Evolutionary conservation across 495 filamentous ascomycete genomes (phyloP), one percentile per base, ranked within the genome.

Genomic region (Penicillium cinerascens): DNA sequence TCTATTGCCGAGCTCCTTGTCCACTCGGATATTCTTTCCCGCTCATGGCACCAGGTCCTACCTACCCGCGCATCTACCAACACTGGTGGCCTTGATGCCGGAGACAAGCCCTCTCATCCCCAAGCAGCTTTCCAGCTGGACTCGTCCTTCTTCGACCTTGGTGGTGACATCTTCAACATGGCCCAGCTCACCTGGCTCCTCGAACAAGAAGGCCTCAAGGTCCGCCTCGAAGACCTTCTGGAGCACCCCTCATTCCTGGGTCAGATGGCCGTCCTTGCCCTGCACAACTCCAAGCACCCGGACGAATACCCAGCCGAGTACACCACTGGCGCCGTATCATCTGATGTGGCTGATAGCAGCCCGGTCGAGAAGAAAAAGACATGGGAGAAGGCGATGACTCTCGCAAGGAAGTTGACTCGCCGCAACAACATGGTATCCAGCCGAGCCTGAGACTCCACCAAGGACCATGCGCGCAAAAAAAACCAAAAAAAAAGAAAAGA

Each of bases 151-250:
- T 82, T 80, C 57, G 68, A 75, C 3, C 69, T 78, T 1, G 79
- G 79, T 10, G 79, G 79, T 13, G 79, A 82, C 50, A 67, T 81
- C 36, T 72, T 80, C 61, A 74, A 69, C 20, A 68, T 82, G 44
- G 79, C 76, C 1, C 74, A 76, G 44, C 59, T 81, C 13, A 66
- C 67, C 16, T 72, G 69, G 59, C 62, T 79, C 3, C 63, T 82
- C 0, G 72, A 77, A 38, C 69, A 78, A 48, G 75, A 80, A 46
- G 75, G 75, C n/a, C 67, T 77, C 41, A 67, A 69, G 37, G 65
- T 80, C 8, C 66, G 72, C 5, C 63, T 82, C 0, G 78, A 81
- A 52, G 77, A 81, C 54, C 62, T 80, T 41, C 70, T 81, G 16
- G 67, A 72, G 15, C 70, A 78, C 44, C 67, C 76, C 0, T 75